Evolutionary conservation across 192 early-diverging fungal species (phyloP), one percentile per base, ranked within the genome.

Genomic region (Mortierella antarctica): DNA sequence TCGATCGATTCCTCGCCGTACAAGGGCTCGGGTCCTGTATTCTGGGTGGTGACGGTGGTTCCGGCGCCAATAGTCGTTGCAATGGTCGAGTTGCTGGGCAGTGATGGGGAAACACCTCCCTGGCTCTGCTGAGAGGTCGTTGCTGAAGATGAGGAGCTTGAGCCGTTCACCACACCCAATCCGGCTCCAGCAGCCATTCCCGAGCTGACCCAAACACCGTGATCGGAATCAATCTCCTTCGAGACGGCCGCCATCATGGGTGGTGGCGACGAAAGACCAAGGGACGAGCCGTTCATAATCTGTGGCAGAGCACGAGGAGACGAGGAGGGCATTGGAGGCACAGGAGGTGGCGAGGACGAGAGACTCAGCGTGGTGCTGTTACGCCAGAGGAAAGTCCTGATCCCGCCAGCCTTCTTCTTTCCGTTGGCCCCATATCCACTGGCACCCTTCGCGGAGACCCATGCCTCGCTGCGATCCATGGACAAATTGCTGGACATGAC

Each of bases 1-100:
- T 91, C 90, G n/a, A 88, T 73, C 2, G 71, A 68, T 18, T 84
- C 78, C 57, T 91, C 88, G 5, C 89, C 89, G 52, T 89, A 89
- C 7, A 89, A 59, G 4, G 87, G 67, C 39, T 76, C 76, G 0
- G 74, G 80, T 50, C 77, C 77, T 39, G 69, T 72, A 39, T 69
- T 72, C 21, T 60, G 44, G 1, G 51, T 60, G 51, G 47, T 65
- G 1, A 56, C 53, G 54, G 48, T 44, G 11, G 53, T n/a, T n/a
- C 47, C 64, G 14, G 54, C 31, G 0, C 61, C 62, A 9, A 52
- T 59, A 0, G 68, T 56, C 6, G 77, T 71, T 6, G 73, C 54
- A 17, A 81, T 56, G 40, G 78, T 73, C 42, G 74, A 73, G 51
- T 48, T 82, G 48, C 60, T 74, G 12, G 71, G 54, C 63, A 73